Evolutionary conservation across 179 eudicot genomes (phyloP), one percentile per base, ranked within the genome.

Genomic region (Vitellaria paradoxa): DNA sequence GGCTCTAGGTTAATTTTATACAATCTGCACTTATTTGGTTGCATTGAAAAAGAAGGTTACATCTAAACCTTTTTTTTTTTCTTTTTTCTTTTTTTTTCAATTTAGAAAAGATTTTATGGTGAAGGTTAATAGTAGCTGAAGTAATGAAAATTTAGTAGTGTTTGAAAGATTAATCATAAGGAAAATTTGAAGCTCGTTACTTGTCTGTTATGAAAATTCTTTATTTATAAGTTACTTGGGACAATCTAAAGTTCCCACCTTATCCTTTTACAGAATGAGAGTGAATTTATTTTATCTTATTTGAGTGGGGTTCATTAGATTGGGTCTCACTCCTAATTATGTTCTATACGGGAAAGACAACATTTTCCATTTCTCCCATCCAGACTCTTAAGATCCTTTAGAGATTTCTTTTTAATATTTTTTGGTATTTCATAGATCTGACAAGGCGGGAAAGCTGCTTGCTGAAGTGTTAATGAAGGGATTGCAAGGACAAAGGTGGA

Each of bases 361-460:
- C 40, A 5, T 63, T 63, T 75, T 42, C 62, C 64, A n/a, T 14
- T 66, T 45, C 21, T 49, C 3, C 30, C 15, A 10, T 40, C 53
- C 65, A 10, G 12, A 49, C 52, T 65, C 23, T 63, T 17, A 23
- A 30, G 24, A 7, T 75, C 71, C 50, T 24, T 53, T 20, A 1
- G 21, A 18, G 55, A 66, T 12, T 55, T 20, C 42, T 5, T 40
- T 62, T 45, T 3, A 56, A 26, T 21, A 18, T 26, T 30, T 26
- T 49, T 52, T 47, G 30, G 9, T 24, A 65, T 70, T 76, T 47
- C 68, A 65, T 56, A 96, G 99, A 85, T 92, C 99, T 50, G 98
- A 96, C 79, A 96, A 96, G 88, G 98, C 99, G 23, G 99, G 99
- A 81, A 91, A 87, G 80, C 84, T 96, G 76, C 98, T 96, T 68